Percentiles rank a stretch among this genome's conserved stretches.
phyloP scores from a whole-genome alignment of 2,329 filamentous ascomycete genomes.

The Balansia obtecta region DNA sequence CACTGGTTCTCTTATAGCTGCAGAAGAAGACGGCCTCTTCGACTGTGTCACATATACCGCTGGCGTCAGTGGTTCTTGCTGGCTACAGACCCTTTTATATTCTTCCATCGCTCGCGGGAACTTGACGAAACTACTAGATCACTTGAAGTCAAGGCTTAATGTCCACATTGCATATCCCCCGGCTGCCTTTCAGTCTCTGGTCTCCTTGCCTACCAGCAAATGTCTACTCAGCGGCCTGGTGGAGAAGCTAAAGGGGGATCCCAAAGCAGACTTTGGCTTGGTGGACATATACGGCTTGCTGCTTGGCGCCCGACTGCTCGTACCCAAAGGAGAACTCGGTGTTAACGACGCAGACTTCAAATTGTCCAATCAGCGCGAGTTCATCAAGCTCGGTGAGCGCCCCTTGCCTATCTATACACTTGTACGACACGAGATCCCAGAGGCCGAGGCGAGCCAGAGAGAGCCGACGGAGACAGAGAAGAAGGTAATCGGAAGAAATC shows the following conservation, averaged over 20 bases:
- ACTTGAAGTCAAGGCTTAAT: slow-evolving; percentile 73
- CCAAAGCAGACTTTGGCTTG: slow-evolving; percentile 63
- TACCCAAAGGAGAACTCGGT: slow-evolving; percentile 64
- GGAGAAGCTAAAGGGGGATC: slow-evolving; percentile 75
- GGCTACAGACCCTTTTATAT: slow-evolving; percentile 81
- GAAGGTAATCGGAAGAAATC: slow-evolving; percentile 45
- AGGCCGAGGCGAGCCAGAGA: slow-evolving; percentile 28
- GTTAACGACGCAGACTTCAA: slow-evolving; percentile 75
- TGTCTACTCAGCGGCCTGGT: slow-evolving; percentile 78
- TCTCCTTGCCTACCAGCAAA: slow-evolving; percentile 87
- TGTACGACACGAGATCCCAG: slow-evolving; percentile 86
- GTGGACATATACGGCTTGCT: slow-evolving; percentile 89
- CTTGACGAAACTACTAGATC: slow-evolving; percentile 61
- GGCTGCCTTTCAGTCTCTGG: slow-evolving; percentile 65
- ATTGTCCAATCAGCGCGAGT: slow-evolving; percentile 72
- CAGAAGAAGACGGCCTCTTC: slow-evolving; percentile 77
- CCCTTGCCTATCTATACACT: slow-evolving; percentile 93
- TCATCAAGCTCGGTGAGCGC: slow-evolving; percentile 63
- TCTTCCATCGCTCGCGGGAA: slow-evolving; percentile 55
- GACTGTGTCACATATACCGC: slow-evolving; percentile 93
- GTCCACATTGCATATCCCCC: slow-evolving; percentile 91
- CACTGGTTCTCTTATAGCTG: slow-evolving; percentile 72
- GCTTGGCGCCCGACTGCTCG: slow-evolving; percentile 69
- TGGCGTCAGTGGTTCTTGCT: slow-evolving; percentile 91
- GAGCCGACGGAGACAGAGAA: slow-evolving; percentile 19